Evolutionary conservation across 2,329 filamentous ascomycete genomes (phyloP).

Genomic region (Aspergillus versicolor): DNA sequence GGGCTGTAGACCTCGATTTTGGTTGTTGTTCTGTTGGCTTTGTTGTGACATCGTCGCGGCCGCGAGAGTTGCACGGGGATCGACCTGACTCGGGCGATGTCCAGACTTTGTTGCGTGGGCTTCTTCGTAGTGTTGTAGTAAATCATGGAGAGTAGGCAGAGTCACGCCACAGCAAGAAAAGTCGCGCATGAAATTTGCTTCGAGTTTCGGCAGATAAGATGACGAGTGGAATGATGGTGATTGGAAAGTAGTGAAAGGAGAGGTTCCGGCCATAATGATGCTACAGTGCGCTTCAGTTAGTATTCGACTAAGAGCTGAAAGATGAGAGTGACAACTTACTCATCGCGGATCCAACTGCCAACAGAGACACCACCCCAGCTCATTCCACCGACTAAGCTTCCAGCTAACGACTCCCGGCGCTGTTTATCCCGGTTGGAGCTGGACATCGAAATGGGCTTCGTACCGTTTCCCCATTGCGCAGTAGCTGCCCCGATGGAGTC

Average conservation of each 20-base stretch:
- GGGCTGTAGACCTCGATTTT: constrained; percentile 34
- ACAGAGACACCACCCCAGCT: constrained; percentile 97
- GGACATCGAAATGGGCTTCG: constrained; percentile 61
- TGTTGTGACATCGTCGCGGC: constrained; percentile 50
- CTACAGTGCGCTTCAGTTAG: constrained; percentile 49
- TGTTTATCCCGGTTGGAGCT: constrained; percentile 49
- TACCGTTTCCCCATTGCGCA: constrained; percentile 57
- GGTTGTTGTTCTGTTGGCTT: constrained; percentile 44
- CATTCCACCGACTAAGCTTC: constrained; percentile 73
- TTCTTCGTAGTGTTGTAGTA: constrained; percentile 96
- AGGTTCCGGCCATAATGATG: constrained; percentile 93
- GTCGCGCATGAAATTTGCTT: constrained; percentile 96
- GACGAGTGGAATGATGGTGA: constrained; percentile 97
- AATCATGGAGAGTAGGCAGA: constrained; percentile 86
- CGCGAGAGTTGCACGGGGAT: constrained; percentile 52
- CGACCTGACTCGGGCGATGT: constrained; percentile 51
- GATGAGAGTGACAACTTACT: constrained; percentile 64
- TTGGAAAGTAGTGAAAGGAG: constrained; percentile 80
- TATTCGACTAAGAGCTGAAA: not conserved
- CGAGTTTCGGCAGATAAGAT: constrained; percentile 92
- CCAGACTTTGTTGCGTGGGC: constrained; percentile 73
- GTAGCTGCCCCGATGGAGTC: constrained; percentile 54
- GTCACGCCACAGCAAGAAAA: constrained; percentile 93
- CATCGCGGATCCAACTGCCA: constrained; percentile 94
- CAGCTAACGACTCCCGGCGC: constrained; percentile 59